Evolutionary conservation across 2,329 filamentous ascomycete genomes (phyloP), one percentile per base, ranked within the genome.

Genomic region (Pseudogymnoascus pannorum): DNA sequence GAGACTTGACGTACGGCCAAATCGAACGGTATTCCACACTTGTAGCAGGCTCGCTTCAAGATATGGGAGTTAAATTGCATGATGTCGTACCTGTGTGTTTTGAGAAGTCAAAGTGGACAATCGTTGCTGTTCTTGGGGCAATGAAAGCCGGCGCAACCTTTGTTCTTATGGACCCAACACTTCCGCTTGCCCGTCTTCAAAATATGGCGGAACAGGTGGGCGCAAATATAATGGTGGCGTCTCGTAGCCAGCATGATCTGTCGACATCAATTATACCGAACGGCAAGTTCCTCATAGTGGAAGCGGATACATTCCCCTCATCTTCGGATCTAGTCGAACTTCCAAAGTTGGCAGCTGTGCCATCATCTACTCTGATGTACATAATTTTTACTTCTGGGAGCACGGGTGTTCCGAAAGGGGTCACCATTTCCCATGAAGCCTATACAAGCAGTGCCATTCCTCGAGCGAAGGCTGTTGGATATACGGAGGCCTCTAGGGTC

Each of bases 351-450:
- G 26, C 62, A 58, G 33, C 24, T 22, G 62, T 60, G 24, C 26
- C 58, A 16, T n/a, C 63, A 24, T 40, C 59, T 36, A 24, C 51
- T 7, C 40, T 66, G 61, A 44, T 68, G 66, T 31, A 64, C 58
- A 60, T 58, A 12, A 33, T 62, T 4, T 71, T 69, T 44, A 71
- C 69, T 18, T 68, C 72, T 22, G 66, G 76, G 12, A 76, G 72
- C 35, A 65, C 66, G 5, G 67, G 67, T 2, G 51, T 29, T 38
- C 67, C 67, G 8, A 68, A 68, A 51, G 67, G 67, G 33, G 65
- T 69, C 24, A 60, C 68, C 16, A 65, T 75, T 4, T 66, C 67
- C 0, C 60, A 69, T 20, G 61, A 64, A 38, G 62, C 31, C 16
- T 60, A 61, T 38, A 59, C 54, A 29, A 61, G 42, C 18, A 58